A percentile compares a stretch with the other conserved stretches of the same genome.
Conservation (phyloP, 306 rosid species). For the Fagus sylvatica region DNA sequence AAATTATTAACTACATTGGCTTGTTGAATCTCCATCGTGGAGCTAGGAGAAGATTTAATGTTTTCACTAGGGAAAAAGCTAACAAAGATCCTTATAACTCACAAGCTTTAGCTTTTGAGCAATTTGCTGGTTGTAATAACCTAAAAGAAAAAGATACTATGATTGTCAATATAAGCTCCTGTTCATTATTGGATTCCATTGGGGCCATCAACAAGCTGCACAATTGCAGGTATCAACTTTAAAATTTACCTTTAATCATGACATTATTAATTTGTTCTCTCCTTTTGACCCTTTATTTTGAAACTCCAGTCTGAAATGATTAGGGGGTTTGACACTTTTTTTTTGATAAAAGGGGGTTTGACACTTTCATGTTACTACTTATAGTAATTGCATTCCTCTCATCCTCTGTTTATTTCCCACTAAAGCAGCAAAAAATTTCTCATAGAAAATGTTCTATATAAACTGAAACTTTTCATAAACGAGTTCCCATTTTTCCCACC, state of each 20-base stretch:
- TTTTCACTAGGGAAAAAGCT: slow-evolving; percentile 4
- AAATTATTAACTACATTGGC: background rate
- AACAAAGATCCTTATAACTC: background rate
- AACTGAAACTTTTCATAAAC: too few relatives aligned
- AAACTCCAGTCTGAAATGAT: background rate
- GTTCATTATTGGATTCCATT: slow-evolving; percentile 27
- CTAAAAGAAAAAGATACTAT: background rate
- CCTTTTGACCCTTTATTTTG: background rate
- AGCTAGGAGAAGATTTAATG: background rate
- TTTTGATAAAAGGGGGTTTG: background rate
- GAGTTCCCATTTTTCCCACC: too few relatives aligned
- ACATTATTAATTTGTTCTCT: slow-evolving; percentile 8
- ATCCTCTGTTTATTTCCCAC: too few relatives aligned
- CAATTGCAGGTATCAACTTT: slow-evolving; percentile 28
- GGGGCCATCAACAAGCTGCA: slow-evolving; percentile 20
- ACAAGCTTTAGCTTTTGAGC: slow-evolving; percentile 19
- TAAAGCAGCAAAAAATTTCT: background rate
- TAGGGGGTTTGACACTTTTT: background rate
- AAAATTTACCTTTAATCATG: slow-evolving; percentile 16
- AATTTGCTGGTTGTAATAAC: slow-evolving; percentile 14
- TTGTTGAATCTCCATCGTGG: background rate
- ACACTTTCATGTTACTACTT: background rate
- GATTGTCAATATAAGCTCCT: background rate
- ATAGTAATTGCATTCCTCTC: background rate
- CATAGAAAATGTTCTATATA: too few relatives aligned